Conservation (phyloP, 805 yeast genomes). For the Priceomyces haplophilus region DNA sequence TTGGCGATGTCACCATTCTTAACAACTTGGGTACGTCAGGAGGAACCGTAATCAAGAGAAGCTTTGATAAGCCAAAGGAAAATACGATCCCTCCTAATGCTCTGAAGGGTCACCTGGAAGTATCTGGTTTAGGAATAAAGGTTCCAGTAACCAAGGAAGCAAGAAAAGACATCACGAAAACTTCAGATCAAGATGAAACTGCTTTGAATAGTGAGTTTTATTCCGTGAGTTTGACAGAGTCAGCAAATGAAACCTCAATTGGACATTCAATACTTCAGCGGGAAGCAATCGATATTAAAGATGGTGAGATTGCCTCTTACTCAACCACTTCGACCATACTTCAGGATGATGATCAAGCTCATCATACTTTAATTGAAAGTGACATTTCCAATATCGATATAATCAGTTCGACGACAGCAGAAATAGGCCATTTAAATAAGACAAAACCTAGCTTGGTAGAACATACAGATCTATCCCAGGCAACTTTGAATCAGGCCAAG, state of each 20-base stretch:
- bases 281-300: constrained; percentile 19
- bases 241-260: constrained; percentile 10
- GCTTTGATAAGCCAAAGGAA: constrained; percentile 4
- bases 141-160: constrained; percentile 3
- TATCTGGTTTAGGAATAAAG: constrained; percentile 30
- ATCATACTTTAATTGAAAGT: constrained; percentile 13
- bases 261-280: constrained; percentile 15
- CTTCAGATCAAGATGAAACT: constrained; percentile 1
- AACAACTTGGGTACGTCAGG: constrained; percentile 4
- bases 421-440: constrained; percentile 23
- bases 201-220: constrained; percentile 11
- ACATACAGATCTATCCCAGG: constrained; percentile 20
- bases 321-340: constrained; percentile 10
- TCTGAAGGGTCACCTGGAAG: neutral
- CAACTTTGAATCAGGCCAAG: constrained; percentile 18
- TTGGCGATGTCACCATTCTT: constrained; percentile 6
- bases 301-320: constrained; percentile 17
- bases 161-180: neutral
- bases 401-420: constrained; percentile 28
- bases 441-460: constrained; percentile 23
- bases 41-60: constrained; percentile 13
- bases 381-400: constrained; percentile 27
- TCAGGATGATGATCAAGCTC: constrained; percentile 7
- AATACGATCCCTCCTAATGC: constrained; percentile 21
- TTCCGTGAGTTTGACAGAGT: constrained; percentile 18